Evolutionary conservation across 2,329 filamentous ascomycete genomes (phyloP).

Genomic region (Periconia sp.): DNA sequence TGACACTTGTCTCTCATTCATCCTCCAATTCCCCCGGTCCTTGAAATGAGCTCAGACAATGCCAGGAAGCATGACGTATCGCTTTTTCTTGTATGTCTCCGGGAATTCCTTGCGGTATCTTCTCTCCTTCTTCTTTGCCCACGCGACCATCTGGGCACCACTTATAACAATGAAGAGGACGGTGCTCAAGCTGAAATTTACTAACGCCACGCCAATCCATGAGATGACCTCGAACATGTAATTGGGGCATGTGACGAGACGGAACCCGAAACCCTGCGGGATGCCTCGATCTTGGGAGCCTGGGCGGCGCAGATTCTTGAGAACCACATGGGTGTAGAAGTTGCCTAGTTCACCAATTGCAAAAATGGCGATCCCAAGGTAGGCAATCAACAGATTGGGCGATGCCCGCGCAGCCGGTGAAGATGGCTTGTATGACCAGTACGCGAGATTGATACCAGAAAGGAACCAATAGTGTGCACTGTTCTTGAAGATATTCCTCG

Average conservation of each 20-base stretch:
- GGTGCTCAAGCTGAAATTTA: slow-evolving; percentile 78
- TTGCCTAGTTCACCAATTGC: slow-evolving; percentile 79
- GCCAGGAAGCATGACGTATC: slow-evolving; percentile 77
- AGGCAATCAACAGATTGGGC: slow-evolving; percentile 50
- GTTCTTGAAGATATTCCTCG: slow-evolving; percentile 90
- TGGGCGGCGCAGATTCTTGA: slow-evolving; percentile 73
- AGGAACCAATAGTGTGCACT: slow-evolving; percentile 90
- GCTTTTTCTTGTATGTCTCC: slow-evolving; percentile 94
- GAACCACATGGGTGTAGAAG: slow-evolving; percentile 74
- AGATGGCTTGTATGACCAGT: slow-evolving; percentile 79
- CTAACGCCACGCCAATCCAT: slow-evolving; percentile 80
- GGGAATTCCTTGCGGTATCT: slow-evolving; percentile 89
- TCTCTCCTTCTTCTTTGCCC: slow-evolving; percentile 90
- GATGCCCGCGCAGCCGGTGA: slow-evolving; percentile 62
- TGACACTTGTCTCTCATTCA: no score
- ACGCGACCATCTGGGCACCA: slow-evolving; percentile 76
- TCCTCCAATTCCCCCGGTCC: no score
- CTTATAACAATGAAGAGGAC: slow-evolving; percentile 75
- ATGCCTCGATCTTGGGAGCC: slow-evolving; percentile 85
- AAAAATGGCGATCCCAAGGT: slow-evolving; percentile 71
- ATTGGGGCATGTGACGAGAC: slow-evolving; percentile 90
- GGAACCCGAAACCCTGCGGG: slow-evolving; percentile 81
- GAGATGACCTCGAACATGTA: slow-evolving; percentile 91
- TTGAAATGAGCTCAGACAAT: slow-evolving; percentile 56
- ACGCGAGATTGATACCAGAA: slow-evolving; percentile 77